Percentiles rank a stretch among this genome's conserved stretches.
Conservation (phyloP, 2,329 filamentous ascomycete species). For the Claviceps citrina region DNA sequence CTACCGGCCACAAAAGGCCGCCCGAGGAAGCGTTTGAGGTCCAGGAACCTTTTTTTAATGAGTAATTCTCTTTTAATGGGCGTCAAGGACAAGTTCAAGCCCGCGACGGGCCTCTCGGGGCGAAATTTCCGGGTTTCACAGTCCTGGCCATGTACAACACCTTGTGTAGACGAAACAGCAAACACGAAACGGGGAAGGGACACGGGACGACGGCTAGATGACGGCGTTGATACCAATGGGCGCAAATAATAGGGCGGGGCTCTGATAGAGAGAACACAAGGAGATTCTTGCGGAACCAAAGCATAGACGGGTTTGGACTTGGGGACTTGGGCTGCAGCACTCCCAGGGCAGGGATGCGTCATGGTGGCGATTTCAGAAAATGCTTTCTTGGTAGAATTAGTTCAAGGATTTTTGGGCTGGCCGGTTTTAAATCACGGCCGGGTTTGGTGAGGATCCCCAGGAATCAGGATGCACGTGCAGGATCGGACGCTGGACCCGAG, state of each 20-base stretch:
- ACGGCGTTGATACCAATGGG: background rate
- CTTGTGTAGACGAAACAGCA: background rate
- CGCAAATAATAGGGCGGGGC: conserved; percentile 1
- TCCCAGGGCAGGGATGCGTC: too few species aligned
- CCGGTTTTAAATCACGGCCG: too few species aligned
- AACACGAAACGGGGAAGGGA: too few species aligned
- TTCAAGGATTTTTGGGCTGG: too few species aligned
- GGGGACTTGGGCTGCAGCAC: too few species aligned
- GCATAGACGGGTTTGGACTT: too few species aligned
- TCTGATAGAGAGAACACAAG: background rate
- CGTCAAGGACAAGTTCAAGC: background rate
- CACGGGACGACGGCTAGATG: background rate
- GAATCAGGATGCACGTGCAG: too few species aligned
- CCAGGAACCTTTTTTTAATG: background rate
- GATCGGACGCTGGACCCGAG: too few species aligned
- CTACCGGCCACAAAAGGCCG: conserved; percentile 53
- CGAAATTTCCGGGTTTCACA: background rate
- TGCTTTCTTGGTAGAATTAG: too few species aligned
- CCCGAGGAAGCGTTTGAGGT: conserved; percentile 12
- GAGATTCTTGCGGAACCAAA: too few species aligned
- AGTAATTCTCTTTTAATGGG: background rate
- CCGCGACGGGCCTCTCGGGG: background rate
- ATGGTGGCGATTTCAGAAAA: too few species aligned
- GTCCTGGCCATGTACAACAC: conserved; percentile 3
- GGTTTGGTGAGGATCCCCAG: too few species aligned